A percentile compares a stretch with the other conserved stretches of the same genome.
These are phyloP conservation scores for Opeltia flavorubescens DNA, from an alignment of 495 filamentous ascomycete species.

Conservation along the genomic window DNA sequence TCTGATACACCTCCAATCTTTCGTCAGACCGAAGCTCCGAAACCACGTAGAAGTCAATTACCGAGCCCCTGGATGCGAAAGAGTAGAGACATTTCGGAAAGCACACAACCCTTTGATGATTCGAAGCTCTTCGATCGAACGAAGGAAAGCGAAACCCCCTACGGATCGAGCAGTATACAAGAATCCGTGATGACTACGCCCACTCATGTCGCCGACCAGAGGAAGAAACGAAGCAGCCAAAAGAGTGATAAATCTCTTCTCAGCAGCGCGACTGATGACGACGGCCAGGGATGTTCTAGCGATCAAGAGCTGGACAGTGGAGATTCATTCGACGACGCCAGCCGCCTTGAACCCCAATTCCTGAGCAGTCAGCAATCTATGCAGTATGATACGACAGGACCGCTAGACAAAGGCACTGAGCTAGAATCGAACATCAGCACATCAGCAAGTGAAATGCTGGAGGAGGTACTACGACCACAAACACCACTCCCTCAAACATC, in stretches of 20 bases:
- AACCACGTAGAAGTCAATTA: slow-evolving; percentile 24
- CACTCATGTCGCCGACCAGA: too few relatives aligned
- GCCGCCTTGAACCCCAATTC: background rate
- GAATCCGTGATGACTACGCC: too few relatives aligned
- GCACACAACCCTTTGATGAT: background rate
- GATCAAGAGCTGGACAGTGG: background rate
- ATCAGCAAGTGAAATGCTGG: background rate
- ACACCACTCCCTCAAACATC: background rate
- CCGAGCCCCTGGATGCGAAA: slow-evolving; percentile 30
- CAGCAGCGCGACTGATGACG: background rate
- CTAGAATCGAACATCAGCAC: too few relatives aligned
- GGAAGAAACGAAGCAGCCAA: too few relatives aligned
- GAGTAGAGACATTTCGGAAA: slow-evolving; percentile 12
- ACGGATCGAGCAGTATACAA: too few relatives aligned
- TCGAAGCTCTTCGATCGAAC: slow-evolving; percentile 13
- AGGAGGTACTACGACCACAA: background rate
- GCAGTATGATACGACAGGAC: background rate
- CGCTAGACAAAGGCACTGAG: background rate
- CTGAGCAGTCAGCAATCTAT: background rate
- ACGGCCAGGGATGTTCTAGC: background rate
- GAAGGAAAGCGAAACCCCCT: background rate
- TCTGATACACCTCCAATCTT: slow-evolving; percentile 1
- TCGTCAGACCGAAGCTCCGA: slow-evolving; percentile 8
- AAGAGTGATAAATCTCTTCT: background rate
- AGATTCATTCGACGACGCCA: background rate